Conservation (phyloP, 1,284 basidiomycete genomes). For the Cronartium quercuum region DNA sequence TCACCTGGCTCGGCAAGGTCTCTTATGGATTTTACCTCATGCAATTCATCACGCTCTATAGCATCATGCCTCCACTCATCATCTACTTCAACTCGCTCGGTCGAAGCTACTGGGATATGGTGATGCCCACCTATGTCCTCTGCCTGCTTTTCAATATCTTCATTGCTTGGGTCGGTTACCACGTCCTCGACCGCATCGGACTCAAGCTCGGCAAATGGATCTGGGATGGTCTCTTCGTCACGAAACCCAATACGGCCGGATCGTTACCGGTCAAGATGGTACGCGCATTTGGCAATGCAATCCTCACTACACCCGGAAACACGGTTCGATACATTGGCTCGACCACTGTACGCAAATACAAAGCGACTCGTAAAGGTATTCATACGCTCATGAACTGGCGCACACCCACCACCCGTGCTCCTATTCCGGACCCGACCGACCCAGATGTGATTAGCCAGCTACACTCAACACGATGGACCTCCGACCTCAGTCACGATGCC, state of each 20-base stretch:
- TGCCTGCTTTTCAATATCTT: slow-evolving; percentile 50
- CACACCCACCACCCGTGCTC: slow-evolving; percentile 45
- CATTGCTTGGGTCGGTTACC: slow-evolving; percentile 50
- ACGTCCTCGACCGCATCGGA: slow-evolving; percentile 48
- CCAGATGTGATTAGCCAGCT: slow-evolving; percentile 49
- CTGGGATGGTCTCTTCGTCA: slow-evolving; percentile 50
- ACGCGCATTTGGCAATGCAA: slow-evolving; percentile 41
- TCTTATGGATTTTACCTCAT: slow-evolving; percentile 52
- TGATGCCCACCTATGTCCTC: slow-evolving; percentile 50
- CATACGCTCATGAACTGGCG: slow-evolving; percentile 48
- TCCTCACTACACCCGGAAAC: slow-evolving; percentile 44
- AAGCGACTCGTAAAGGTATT: slow-evolving; percentile 25
- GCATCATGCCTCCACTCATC: slow-evolving; percentile 50
- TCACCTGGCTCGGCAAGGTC: slow-evolving; percentile 51
- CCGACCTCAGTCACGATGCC: slow-evolving; percentile 48
- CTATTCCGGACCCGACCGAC: slow-evolving; percentile 47
- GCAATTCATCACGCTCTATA: slow-evolving; percentile 51
- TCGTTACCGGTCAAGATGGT: slow-evolving; percentile 45
- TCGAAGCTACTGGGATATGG: slow-evolving; percentile 49
- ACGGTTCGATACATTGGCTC: slow-evolving; percentile 39
- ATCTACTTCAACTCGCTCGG: slow-evolving; percentile 48
- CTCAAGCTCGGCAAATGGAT: slow-evolving; percentile 50
- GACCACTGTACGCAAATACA: slow-evolving; percentile 38
- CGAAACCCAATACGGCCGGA: slow-evolving; percentile 47
- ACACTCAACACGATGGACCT: slow-evolving; percentile 50